Conservation (phyloP, 1,284 basidiomycete species). For the Cryptococcus amylolentus region DNA sequence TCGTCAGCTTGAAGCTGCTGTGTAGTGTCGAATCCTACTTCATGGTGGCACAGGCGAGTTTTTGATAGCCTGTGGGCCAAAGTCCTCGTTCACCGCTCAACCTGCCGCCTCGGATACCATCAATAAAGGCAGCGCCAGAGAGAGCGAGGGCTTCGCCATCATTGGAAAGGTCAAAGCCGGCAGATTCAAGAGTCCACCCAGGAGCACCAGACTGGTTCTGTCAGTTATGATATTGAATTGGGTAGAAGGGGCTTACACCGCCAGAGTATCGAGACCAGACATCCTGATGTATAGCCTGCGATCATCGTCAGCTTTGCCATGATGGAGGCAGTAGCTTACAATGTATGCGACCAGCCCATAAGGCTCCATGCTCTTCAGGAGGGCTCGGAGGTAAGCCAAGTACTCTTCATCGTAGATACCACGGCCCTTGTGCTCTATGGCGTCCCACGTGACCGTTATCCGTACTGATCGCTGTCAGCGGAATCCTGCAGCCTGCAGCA, state of each 20-base stretch:
- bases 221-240: background rate
- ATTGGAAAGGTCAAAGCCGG: slow-evolving; percentile 67
- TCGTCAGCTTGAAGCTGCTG: slow-evolving; percentile 28
- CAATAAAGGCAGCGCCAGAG: slow-evolving; percentile 76
- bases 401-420: slow-evolving; percentile 81
- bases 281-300: slow-evolving; percentile 71
- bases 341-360: slow-evolving; percentile 82
- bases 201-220: slow-evolving; percentile 68
- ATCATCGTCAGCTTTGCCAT: background rate
- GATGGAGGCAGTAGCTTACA: slow-evolving; percentile 56
- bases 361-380: slow-evolving; percentile 72
- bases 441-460: slow-evolving; percentile 94
- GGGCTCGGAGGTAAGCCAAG: slow-evolving; percentile 67
- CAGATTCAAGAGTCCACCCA: slow-evolving; percentile 80
- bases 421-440: slow-evolving; percentile 84
- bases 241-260: slow-evolving; percentile 54
- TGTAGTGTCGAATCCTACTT: slow-evolving; percentile 56
- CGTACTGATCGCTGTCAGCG: slow-evolving; percentile 57
- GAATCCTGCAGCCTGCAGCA: background rate
- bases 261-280: slow-evolving; percentile 95
- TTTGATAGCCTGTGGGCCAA: slow-evolving; percentile 82
- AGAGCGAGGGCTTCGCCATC: slow-evolving; percentile 62
- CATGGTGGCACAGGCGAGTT: slow-evolving; percentile 82
- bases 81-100: slow-evolving; percentile 63
- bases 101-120: slow-evolving; percentile 60